Percentiles rank a stretch among this genome's conserved stretches.
phyloP scores from a whole-genome alignment of 805 yeast species.

The Phaffomyces thermotolerans region DNA sequence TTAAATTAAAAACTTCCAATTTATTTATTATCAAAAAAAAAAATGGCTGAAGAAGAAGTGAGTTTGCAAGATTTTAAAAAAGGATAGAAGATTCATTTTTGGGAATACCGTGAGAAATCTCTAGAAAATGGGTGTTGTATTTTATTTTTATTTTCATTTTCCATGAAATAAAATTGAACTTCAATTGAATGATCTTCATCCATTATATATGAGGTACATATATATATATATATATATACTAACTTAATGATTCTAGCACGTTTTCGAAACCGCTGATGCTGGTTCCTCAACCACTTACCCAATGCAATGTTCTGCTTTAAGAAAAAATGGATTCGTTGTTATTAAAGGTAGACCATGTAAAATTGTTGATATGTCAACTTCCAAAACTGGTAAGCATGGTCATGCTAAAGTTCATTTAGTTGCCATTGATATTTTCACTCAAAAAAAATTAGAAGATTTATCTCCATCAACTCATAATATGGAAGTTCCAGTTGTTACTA shows the following conservation, averaged over 20 bases:
- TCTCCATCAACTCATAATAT: constrained; percentile 99
- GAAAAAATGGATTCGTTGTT: constrained; percentile 99
- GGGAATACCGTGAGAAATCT: no score
- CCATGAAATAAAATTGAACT: no score
- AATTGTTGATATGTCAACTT: constrained; percentile 99
- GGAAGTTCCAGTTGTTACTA: constrained; percentile 97
- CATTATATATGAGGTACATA: no score
- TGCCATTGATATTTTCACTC: constrained; percentile 97
- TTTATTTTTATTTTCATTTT: no score
- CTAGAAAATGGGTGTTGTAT: no score
- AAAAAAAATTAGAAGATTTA: constrained; percentile 98
- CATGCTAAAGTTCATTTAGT: constrained; percentile 99
- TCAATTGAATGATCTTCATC: no score
- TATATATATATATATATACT: constrained; percentile 1
- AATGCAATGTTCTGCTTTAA: constrained; percentile 98
- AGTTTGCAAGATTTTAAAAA: constrained; percentile 2
- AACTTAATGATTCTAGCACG: constrained; percentile 48
- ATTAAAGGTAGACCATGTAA: constrained; percentile 99
- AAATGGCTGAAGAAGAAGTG: constrained; percentile 28
- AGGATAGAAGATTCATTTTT: no score
- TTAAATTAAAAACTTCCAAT: no score
- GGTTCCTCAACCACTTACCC: constrained; percentile 99
- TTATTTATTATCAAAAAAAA: constrained; percentile 1
- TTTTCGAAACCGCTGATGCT: constrained; percentile 96
- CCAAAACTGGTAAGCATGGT: constrained; percentile 99